Base-by-base conservation (phyloP, 2,329 filamentous ascomycete species). In the Ceratocystis eucalypticola region DNA sequence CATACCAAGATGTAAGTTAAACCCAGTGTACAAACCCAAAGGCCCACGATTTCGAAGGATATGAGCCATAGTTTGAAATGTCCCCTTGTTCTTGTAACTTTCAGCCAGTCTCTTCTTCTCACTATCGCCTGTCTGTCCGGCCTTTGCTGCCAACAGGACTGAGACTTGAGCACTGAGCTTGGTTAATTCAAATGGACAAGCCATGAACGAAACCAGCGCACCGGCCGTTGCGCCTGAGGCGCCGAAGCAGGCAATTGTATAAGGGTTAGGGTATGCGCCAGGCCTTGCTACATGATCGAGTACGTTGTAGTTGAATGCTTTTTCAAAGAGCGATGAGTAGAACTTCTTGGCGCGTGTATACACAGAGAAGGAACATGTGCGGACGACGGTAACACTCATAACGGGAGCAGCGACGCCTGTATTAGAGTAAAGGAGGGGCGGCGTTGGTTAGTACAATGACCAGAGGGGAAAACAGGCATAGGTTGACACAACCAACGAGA, bases 111-210 rank as follows among this genome's bases (percentile, higher is more conserved):
- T 80, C 70, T 82, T 84, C 71, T 80, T 83, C 70, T 82, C 79
- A 67, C 81, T 79, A 30, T 68, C 64, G 17, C 65, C 65, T 1
- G 66, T 62, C 20, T 70, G 70, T 6, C 71, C 71, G 15, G 74
- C 74, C 5, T 75, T 73, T 66, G 77, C 74, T 20, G 87, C 87
- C 77, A 92, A 84, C 68, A 93, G 78, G 10, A 91, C 88, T 1
- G 90, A 91, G 22, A 94, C 88, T 74, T 95, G 90, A 17, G 90
- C 89, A 74, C 88, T 92, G 68, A 94, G 80, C 75, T 95, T 95
- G n/a, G 89, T 92, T 74, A 95, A 81, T 75, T 95, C 90, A 73
- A 95, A 95, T 1, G 90, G 90, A 72, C 90, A 95, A 70, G 90
- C 89, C 71, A 94, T 84, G 63, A 88, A 80, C 7, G 90, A 92